Conservation (phyloP, 306 rosid species). For the Astragalus glycyphyllos region DNA sequence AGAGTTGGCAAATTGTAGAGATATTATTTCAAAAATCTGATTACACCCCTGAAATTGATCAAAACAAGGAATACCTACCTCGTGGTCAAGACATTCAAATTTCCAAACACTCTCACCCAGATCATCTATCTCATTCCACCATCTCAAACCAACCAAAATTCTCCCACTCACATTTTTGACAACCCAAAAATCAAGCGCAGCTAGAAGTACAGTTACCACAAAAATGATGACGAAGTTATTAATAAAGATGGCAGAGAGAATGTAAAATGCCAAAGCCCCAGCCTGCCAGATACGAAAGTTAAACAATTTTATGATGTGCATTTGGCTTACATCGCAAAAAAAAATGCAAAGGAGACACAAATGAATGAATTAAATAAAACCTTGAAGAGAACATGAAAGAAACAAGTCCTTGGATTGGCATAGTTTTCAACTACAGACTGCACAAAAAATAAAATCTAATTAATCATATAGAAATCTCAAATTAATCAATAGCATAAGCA, state of each 20-base stretch:
- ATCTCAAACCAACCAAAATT: conserved; percentile 95
- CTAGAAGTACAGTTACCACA: conserved; percentile 95
- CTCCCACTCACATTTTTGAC: conserved; percentile 99
- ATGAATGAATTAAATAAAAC: conserved; percentile 41
- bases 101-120: conserved; percentile 98
- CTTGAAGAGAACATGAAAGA: conserved; percentile 98
- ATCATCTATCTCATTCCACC: conserved; percentile 99
- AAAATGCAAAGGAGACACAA: neutral
- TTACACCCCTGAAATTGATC: neutral
- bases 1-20: neutral
- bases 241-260: conserved; percentile 84
- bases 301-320: conserved; percentile 30
- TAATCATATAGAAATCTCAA: conserved; percentile 15
- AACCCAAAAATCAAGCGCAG: conserved; percentile 98
- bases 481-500: conserved; percentile 16
- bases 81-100: conserved; percentile 97
- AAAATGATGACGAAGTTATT: conserved; percentile 94
- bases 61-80: conserved; percentile 57
- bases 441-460: conserved; percentile 37
- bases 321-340: neutral
- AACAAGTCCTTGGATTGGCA: conserved; percentile 91
- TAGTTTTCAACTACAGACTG: conserved; percentile 91
- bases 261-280: conserved; percentile 91
- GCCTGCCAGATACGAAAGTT: conserved; percentile 63
- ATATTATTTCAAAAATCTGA: conserved; percentile 25